These are phyloP conservation scores for Leccinum aurantiacum DNA, from an alignment of 768 basidiomycete species.

Conservation along the genomic window DNA sequence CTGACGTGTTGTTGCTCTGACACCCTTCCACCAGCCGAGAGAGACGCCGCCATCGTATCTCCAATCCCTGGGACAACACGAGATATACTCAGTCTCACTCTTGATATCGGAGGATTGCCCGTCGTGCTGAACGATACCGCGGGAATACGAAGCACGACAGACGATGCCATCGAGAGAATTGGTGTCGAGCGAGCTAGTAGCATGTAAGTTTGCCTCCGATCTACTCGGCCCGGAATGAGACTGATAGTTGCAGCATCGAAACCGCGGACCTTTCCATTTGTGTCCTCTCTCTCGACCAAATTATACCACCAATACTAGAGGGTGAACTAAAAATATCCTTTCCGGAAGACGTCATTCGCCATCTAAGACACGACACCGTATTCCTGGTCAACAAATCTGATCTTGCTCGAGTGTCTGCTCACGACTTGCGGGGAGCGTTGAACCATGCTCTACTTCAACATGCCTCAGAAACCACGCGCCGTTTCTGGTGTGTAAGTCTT, in stretches of 20 bases:
- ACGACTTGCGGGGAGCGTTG: conserved; percentile 20
- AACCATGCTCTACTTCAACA: conserved; percentile 13
- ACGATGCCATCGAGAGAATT: conserved; percentile 71
- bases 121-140: conserved; percentile 85
- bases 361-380: conserved; percentile 58
- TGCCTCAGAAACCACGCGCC: not conserved
- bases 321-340: conserved; percentile 27
- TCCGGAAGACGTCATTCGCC: conserved; percentile 47
- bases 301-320: conserved; percentile 14
- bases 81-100: conserved; percentile 79
- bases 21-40: conserved; percentile 54
- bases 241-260: conserved; percentile 49
- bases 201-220: conserved; percentile 47
- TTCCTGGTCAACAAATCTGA: conserved; percentile 84
- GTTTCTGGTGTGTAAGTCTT: conserved; percentile 65
- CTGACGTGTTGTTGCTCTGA: not conserved
- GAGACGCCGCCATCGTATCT: conserved; percentile 90
- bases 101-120: conserved; percentile 87
- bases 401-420: conserved; percentile 31
- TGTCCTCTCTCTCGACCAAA: conserved; percentile 68
- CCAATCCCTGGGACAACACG: conserved; percentile 86
- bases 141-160: conserved; percentile 67
- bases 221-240: not conserved
- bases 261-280: conserved; percentile 75
- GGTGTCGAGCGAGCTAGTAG: conserved; percentile 73